Evolutionary conservation across 345 rosid species (phyloP), one percentile per base, ranked within the genome.

Genomic region (Arabis alpina): DNA sequence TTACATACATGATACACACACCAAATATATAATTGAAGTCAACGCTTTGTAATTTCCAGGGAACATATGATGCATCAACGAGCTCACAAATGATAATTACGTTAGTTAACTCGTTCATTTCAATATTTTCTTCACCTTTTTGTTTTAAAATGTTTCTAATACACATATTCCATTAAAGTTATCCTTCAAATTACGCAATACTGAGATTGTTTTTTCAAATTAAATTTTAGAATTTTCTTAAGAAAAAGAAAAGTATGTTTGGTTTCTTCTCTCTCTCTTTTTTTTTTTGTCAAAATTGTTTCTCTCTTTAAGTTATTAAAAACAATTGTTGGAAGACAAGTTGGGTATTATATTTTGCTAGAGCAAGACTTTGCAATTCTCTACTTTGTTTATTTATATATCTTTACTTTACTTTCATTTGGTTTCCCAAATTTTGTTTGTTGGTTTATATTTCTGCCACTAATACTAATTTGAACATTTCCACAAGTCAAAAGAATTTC

Each of bases 71-170:
- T 24, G 11, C 56, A 40, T 8, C 32, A 23, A 61, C 43, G 13
- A 61, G 54, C 62, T 51, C 54, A 32, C 2, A 71, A 27, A 15
- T 34, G 8, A 19, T 27, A 71, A 42, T 52, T 24, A 34, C 63
- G 32, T 7, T 53, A 53, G 69, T 71, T 71, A 63, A 71, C 75
- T 53, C 36, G 36, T 42, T 57, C 37, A 12, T 54, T 4, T 45
- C 2, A 5, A 6, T 10, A 4, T 4, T 54, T 54, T 28, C 8
- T 54, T 6, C 34, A 15, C 16, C 2, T 7, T 39, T 24, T 24
- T 13, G 2, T 27, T 11, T 19, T 5, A 11, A 19, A 43, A 28
- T 3, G 5, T 28, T 28, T 28, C 32, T 28, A 28, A 28, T 28
- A 28, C 32, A 28, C 4, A 28, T 28, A 28, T 28, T 28, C 32